Conservation (phyloP, 2,329 filamentous ascomycete genomes). For the Hymenotorrendiella dingleyae region DNA sequence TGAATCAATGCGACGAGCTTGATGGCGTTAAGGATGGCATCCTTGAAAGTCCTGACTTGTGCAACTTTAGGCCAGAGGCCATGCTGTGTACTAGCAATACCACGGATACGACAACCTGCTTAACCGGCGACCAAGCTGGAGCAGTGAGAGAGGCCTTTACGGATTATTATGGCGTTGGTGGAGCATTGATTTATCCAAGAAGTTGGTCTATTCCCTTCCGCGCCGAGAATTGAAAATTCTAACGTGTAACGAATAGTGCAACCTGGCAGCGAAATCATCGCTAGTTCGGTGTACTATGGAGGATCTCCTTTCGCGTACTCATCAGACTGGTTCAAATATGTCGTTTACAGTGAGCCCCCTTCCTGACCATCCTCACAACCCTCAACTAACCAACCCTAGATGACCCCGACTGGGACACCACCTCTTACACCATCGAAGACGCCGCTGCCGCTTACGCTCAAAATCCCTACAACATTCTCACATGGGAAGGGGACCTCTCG, state of each 20-base stretch:
- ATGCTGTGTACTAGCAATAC: conserved; percentile 15
- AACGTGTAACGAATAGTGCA: too few species aligned
- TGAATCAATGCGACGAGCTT: conserved; percentile 34
- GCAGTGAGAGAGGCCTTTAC: conserved; percentile 39
- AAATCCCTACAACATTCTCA: conserved; percentile 19
- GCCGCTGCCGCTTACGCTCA: conserved; percentile 18
- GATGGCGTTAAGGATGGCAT: conserved; percentile 35
- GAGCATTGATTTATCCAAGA: conserved; percentile 43
- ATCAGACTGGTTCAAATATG: conserved; percentile 43
- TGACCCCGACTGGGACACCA: conserved; percentile 34
- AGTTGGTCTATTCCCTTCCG: too few species aligned
- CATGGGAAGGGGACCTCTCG: conserved; percentile 18
- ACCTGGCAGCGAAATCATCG: conserved; percentile 38
- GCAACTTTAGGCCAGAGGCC: conserved; percentile 28
- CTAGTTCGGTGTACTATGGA: conserved; percentile 11
- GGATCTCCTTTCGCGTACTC: conserved; percentile 38
- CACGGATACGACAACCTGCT: conserved; percentile 34
- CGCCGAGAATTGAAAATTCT: too few species aligned
- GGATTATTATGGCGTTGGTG: conserved; percentile 37
- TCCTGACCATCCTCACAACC: not conserved
- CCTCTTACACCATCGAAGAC: conserved; percentile 34
- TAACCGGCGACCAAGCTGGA: conserved; percentile 38
- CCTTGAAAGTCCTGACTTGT: conserved; percentile 35
- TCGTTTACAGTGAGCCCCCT: conserved; percentile 32
- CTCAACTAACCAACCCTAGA: conserved; percentile 1